Evolutionary conservation across 139 green algal species (phyloP).

Genomic region (Mychonastes homosphaera): DNA sequence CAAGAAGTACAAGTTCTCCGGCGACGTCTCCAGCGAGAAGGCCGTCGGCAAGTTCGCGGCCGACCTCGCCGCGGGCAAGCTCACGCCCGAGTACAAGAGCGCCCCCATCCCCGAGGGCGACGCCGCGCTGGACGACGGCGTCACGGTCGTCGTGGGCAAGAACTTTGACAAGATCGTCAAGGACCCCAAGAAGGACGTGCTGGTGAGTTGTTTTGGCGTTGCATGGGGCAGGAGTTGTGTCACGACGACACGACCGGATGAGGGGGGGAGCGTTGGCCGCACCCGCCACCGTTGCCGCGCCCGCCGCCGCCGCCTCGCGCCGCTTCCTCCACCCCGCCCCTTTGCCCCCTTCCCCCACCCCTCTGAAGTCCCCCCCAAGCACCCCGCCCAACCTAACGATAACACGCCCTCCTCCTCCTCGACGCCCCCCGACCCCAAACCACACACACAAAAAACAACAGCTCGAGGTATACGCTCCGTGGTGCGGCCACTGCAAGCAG

Average conservation of each 20-base stretch:
- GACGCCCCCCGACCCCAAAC: too few species aligned
- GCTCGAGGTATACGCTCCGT: slow-evolving; percentile 70
- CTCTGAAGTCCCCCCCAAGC: too few species aligned
- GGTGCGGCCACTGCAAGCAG: slow-evolving; percentile 83
- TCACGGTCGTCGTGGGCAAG: slow-evolving; percentile 60
- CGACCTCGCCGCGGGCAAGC: slow-evolving; percentile 37
- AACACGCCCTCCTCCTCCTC: too few species aligned
- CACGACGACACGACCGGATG: too few species aligned
- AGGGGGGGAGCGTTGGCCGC: too few species aligned
- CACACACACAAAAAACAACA: too few species aligned
- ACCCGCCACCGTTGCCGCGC: background rate
- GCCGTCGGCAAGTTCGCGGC: slow-evolving; percentile 38
- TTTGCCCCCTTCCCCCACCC: background rate
- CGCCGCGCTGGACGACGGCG: slow-evolving; percentile 23
- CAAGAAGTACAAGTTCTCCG: slow-evolving; percentile 54
- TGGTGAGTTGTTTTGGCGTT: too few species aligned
- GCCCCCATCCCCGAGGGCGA: slow-evolving; percentile 39
- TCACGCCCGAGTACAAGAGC: slow-evolving; percentile 45
- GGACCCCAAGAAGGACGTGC: slow-evolving; percentile 54
- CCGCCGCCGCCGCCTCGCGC: too few species aligned
- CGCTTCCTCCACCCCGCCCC: too few species aligned
- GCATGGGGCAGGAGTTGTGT: too few species aligned
- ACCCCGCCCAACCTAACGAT: too few species aligned
- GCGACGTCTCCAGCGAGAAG: slow-evolving; percentile 29
- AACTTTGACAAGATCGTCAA: slow-evolving; percentile 52